Evolutionary conservation across 768 basidiomycete species (phyloP).

Genomic region (Leccinum sublutescens): DNA sequence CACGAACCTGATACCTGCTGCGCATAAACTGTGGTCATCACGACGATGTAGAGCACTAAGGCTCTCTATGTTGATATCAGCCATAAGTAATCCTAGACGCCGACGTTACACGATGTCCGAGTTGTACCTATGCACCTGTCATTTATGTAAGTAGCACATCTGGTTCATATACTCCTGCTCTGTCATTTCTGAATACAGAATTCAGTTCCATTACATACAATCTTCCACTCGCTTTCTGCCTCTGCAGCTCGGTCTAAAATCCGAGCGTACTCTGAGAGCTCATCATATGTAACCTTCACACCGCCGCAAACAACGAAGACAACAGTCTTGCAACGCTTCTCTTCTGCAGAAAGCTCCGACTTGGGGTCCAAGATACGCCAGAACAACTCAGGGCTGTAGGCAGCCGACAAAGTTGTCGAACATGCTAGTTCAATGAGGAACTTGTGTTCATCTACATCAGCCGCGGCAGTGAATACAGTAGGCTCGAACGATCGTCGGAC

Average conservation of each 20-base stretch:
- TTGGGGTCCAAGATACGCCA: slow-evolving; percentile 33
- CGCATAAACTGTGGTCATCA: slow-evolving; percentile 34
- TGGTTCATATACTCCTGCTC: neutral
- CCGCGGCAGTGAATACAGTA: neutral
- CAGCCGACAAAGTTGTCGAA: slow-evolving; percentile 64
- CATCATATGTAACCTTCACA: slow-evolving; percentile 60
- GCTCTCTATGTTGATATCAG: no score
- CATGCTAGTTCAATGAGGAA: slow-evolving; percentile 74
- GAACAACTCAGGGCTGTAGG: slow-evolving; percentile 59
- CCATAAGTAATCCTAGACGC: no score
- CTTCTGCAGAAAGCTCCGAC: slow-evolving; percentile 22
- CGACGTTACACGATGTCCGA: neutral
- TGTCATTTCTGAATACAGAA: slow-evolving; percentile 18
- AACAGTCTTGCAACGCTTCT: slow-evolving; percentile 20
- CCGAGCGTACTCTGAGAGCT: slow-evolving; percentile 47
- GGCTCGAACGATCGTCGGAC: neutral
- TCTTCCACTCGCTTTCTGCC: slow-evolving; percentile 27
- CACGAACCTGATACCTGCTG: neutral
- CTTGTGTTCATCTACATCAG: slow-evolving; percentile 65
- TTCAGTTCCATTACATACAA: slow-evolving; percentile 31
- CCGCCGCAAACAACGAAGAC: slow-evolving; percentile 39
- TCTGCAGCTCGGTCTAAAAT: slow-evolving; percentile 37
- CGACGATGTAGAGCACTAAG: no score
- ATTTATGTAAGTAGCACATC: slow-evolving; percentile 1
- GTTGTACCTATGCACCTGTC: neutral